Percentiles rank a stretch among this genome's conserved stretches.
phyloP scores from a whole-genome alignment of 2,329 filamentous ascomycete genomes.

The Fonsecaea pedrosoi region DNA sequence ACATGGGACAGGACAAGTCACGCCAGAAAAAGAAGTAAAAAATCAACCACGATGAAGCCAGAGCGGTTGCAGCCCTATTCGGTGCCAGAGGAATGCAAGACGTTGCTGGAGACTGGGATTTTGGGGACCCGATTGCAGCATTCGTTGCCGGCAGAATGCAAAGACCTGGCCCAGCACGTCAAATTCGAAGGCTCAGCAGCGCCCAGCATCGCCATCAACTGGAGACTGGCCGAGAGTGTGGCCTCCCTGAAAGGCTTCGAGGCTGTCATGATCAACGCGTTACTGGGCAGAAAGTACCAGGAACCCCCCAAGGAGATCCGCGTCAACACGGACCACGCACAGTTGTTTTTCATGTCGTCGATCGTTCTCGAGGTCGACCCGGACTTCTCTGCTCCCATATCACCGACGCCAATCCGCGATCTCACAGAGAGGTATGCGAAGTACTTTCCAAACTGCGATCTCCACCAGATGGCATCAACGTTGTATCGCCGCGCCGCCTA shows the following conservation, averaged over 20 bases:
- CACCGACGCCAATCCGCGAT: constrained; percentile 18
- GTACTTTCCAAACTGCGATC: constrained; percentile 26
- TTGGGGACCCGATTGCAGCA: no score
- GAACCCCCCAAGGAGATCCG: constrained; percentile 14
- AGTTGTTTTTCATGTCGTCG: constrained; percentile 52
- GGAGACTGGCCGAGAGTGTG: constrained; percentile 63
- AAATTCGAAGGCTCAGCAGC: constrained; percentile 13
- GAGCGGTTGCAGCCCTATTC: no score
- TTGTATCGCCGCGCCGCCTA: constrained; percentile 33
- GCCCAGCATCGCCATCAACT: constrained; percentile 57
- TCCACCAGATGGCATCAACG: constrained; percentile 18
- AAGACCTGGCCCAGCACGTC: neutral
- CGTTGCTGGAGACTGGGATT: no score
- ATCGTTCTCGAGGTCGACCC: constrained; percentile 49
- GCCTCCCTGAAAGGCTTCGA: constrained; percentile 58
- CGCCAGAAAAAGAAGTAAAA: no score
- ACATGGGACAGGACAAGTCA: no score
- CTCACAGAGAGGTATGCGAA: constrained; percentile 11
- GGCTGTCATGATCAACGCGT: constrained; percentile 53
- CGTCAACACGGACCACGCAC: constrained; percentile 47
- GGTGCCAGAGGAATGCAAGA: no score
- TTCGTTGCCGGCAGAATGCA: constrained; percentile 15
- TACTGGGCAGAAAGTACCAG: constrained; percentile 56
- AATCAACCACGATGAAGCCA: no score
- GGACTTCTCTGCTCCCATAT: constrained; percentile 43